A percentile compares a stretch with the other conserved stretches of the same genome.
Conservation (phyloP, 768 basidiomycete species). For the Pseudohyphozyma bogoriensis region DNA sequence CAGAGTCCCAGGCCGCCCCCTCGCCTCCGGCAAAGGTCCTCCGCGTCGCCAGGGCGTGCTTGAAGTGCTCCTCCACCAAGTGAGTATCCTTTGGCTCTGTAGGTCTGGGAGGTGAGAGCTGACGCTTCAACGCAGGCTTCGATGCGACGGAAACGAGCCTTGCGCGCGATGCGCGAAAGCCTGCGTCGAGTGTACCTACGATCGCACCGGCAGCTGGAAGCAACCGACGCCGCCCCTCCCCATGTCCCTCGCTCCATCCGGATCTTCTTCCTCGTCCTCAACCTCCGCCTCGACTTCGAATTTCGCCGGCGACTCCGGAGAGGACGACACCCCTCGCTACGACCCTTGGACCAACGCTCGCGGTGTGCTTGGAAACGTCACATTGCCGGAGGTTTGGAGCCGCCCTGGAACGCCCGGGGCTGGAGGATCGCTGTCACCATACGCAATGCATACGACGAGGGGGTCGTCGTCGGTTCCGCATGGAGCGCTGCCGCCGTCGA, state of each 20-base stretch:
- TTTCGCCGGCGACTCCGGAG: constrained; percentile 8
- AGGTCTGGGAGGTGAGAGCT: not conserved
- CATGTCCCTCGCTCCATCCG: constrained; percentile 6
- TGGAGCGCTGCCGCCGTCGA: not conserved
- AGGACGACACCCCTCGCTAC: constrained; percentile 8
- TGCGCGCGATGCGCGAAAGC: constrained; percentile 26
- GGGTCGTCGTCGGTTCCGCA: no score
- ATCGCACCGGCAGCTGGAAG: constrained; percentile 17
- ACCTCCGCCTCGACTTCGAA: constrained; percentile 16
- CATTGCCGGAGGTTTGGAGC: no score
- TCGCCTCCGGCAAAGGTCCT: constrained; percentile 15
- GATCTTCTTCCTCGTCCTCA: constrained; percentile 1
- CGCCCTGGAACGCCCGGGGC: no score
- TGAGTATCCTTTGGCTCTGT: not conserved
- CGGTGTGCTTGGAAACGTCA: no score
- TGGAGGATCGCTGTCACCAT: no score
- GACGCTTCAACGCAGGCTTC: not conserved
- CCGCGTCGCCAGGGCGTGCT: constrained; percentile 21
- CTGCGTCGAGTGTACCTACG: constrained; percentile 24
- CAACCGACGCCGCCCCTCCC: not conserved
- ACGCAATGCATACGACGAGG: no score
- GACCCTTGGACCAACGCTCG: not conserved
- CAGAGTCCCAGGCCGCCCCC: constrained; percentile 2
- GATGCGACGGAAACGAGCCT: constrained; percentile 24
- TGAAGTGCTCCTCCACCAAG: constrained; percentile 24